These are phyloP conservation scores for Neoboletus subvelutipes DNA, from an alignment of 768 basidiomycete species.

Conservation along the genomic window DNA sequence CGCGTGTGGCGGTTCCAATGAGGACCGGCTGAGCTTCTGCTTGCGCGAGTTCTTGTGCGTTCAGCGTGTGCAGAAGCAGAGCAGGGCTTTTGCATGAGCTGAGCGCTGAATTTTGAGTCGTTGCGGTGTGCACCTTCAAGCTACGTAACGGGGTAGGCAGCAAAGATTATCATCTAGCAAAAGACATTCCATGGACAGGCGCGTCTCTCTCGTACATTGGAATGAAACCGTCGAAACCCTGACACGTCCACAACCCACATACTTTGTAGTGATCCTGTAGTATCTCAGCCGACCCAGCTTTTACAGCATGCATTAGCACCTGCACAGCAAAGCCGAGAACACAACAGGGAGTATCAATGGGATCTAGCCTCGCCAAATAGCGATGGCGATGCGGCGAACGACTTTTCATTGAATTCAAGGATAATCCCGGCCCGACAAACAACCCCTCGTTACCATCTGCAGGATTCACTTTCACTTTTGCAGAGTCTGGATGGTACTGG, in stretches of 20 bases:
- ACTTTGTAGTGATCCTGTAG: constrained; percentile 40
- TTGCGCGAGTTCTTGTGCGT: not conserved
- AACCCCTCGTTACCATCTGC: constrained; percentile 51
- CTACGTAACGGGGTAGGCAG: not conserved
- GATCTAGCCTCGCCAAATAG: constrained; percentile 17
- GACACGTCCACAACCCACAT: constrained; percentile 4
- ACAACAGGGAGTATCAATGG: constrained; percentile 2
- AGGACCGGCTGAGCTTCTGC: not conserved
- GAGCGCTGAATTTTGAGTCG: constrained; percentile 5
- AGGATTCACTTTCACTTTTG: constrained; percentile 14
- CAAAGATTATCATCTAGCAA: not conserved
- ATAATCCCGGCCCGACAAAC: constrained; percentile 34
- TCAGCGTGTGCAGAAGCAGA: not conserved
- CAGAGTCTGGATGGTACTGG: constrained; percentile 4
- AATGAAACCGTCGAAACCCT: constrained; percentile 9
- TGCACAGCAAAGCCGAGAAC: constrained; percentile 17
- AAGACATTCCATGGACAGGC: constrained; percentile 41
- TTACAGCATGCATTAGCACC: constrained; percentile 45
- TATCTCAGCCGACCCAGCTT: constrained; percentile 58
- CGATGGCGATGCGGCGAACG: constrained; percentile 28
- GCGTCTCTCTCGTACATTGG: constrained; percentile 24
- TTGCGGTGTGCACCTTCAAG: not conserved
- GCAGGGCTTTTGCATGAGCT: constrained; percentile 3
- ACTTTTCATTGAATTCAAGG: constrained; percentile 43
- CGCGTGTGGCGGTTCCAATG: constrained; percentile 7